Conservation (phyloP, 306 rosid species). For the Rosa multiflora region DNA sequence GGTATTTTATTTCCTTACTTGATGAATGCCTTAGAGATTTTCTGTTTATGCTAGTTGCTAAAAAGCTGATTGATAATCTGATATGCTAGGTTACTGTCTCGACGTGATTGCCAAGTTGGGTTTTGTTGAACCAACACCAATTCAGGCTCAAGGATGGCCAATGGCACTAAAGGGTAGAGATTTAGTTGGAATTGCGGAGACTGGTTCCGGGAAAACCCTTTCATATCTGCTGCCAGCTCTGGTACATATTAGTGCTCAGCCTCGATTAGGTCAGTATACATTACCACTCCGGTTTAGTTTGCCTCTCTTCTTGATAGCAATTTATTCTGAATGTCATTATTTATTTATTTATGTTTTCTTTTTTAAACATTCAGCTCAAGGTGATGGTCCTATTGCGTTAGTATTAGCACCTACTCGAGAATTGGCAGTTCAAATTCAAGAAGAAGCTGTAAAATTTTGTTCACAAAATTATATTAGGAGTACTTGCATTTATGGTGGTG, state of each 20-base stretch:
- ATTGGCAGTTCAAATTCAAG: conserved; percentile 94
- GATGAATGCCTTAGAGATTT: not conserved
- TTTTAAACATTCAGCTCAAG: conserved; percentile 49
- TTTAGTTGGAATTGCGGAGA: conserved; percentile 95
- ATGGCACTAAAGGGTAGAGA: conserved; percentile 98
- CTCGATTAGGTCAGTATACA: conserved; percentile 62
- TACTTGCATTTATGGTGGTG: conserved; percentile 93
- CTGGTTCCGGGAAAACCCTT: conserved; percentile 96
- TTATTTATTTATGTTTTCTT: not conserved
- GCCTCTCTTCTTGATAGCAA: not conserved
- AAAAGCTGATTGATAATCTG: conserved; percentile 20
- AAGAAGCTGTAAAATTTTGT: conserved; percentile 76
- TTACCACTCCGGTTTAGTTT: conserved; percentile 7
- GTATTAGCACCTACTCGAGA: conserved; percentile 93
- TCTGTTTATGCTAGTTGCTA: not conserved
- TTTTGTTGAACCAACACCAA: conserved; percentile 92
- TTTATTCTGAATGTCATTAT: conserved; percentile 17
- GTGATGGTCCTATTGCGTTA: conserved; percentile 88
- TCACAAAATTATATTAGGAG: conserved; percentile 50
- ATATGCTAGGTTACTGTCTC: conserved; percentile 66
- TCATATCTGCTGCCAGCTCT: conserved; percentile 85
- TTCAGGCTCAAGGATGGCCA: conserved; percentile 99
- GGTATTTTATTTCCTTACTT: conserved; percentile 41
- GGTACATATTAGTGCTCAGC: conserved; percentile 92
- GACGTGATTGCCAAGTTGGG: conserved; percentile 88